phyloP scores from a whole-genome alignment of 2,329 filamentous ascomycete genomes.

The Pestalotiopsis sp. region DNA sequence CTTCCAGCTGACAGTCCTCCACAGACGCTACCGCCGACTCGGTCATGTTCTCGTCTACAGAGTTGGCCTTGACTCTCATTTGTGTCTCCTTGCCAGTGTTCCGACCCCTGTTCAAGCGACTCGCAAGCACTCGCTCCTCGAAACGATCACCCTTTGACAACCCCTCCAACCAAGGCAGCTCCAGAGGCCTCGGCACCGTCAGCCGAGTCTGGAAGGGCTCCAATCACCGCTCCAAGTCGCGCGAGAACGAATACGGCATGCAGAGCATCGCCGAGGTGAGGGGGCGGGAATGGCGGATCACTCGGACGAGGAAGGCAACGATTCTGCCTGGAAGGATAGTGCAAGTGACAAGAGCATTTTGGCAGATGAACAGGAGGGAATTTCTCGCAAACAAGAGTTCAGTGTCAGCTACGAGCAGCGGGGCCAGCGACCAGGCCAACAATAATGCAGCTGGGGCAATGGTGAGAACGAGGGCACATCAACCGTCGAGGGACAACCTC shows the following conservation, averaged over 20 bases:
- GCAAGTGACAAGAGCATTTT: slow-evolving; percentile 5
- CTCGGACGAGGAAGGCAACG: not conserved
- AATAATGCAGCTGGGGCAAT: not conserved
- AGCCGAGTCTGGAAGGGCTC: not conserved
- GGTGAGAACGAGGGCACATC: not conserved
- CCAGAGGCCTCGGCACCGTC: not conserved
- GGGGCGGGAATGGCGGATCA: not conserved
- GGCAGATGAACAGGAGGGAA: not conserved
- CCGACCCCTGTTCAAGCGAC: slow-evolving; percentile 20
- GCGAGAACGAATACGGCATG: slow-evolving; percentile 2
- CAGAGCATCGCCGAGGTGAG: not conserved
- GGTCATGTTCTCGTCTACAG: slow-evolving; percentile 21
- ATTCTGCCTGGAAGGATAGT: not conserved
- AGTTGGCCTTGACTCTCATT: slow-evolving; percentile 22
- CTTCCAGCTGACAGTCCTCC: not conserved
- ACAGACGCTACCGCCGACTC: slow-evolving; percentile 21
- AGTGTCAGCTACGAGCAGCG: slow-evolving; percentile 4
- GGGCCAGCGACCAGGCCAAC: not conserved
- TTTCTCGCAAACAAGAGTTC: slow-evolving; percentile 6
- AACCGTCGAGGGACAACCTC: not conserved
- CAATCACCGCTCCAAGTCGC: not conserved
- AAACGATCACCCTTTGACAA: not conserved
- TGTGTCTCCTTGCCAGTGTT: slow-evolving; percentile 22
- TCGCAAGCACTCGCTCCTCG: not conserved
- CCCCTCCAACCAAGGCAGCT: not conserved